Percentiles rank a stretch among this genome's conserved stretches.
phyloP scores from a whole-genome alignment of 2,329 filamentous ascomycete genomes.

The Grosmannia clavigera region DNA sequence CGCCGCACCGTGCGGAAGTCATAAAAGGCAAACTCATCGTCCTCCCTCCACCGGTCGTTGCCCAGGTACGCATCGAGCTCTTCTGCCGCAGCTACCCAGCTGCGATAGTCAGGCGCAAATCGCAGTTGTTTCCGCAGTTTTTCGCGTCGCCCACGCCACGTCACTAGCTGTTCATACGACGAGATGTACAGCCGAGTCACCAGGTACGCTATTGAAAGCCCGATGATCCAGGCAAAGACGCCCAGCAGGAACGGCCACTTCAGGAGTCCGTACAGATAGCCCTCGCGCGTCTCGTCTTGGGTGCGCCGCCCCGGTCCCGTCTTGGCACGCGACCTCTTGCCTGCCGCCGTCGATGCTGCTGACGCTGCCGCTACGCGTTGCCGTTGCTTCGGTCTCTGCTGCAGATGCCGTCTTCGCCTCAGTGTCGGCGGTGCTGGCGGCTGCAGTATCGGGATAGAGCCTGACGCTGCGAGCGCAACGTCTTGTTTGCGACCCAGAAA shows the following conservation, averaged over 20 bases:
- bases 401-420: constrained; percentile 1
- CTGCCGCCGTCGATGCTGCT: constrained; percentile 19
- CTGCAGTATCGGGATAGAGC: not conserved
- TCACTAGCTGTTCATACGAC: constrained; percentile 80
- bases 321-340: constrained; percentile 7
- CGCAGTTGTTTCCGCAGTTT: constrained; percentile 59
- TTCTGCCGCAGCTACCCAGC: constrained; percentile 73
- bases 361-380: constrained; percentile 10
- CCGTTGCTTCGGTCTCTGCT: constrained; percentile 20
- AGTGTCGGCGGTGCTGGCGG: not conserved
- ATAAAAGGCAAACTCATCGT: constrained; percentile 73
- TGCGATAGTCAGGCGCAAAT: constrained; percentile 58
- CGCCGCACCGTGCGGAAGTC: constrained; percentile 72
- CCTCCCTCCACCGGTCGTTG: constrained; percentile 67
- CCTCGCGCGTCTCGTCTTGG: constrained; percentile 88
- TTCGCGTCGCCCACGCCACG: constrained; percentile 75
- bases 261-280: constrained; percentile 74
- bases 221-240: constrained; percentile 68
- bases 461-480: not conserved
- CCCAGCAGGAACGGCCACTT: constrained; percentile 85
- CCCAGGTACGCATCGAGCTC: constrained; percentile 71
- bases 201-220: constrained; percentile 63
- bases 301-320: constrained; percentile 38
- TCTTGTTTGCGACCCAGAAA: not conserved
- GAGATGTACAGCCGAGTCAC: constrained; percentile 81